Conservation (phyloP, 352 stramenopile genomes). For the Pythium coloratum region DNA sequence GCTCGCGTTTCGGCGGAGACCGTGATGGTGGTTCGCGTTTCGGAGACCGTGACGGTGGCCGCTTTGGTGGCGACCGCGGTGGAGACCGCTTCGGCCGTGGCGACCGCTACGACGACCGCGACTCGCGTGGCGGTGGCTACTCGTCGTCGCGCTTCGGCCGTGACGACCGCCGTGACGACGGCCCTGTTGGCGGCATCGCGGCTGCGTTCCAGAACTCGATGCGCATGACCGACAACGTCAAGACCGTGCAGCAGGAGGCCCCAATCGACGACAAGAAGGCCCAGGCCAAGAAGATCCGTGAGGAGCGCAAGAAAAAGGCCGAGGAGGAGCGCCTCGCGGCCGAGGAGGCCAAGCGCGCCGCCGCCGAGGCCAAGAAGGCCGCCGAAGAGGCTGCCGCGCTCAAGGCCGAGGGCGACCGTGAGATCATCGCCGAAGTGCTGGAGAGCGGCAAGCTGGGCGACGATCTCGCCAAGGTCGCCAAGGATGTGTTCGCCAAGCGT, state of each 20-base stretch:
- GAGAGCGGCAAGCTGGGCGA: slow-evolving; percentile 66
- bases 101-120: slow-evolving; percentile 27
- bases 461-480: slow-evolving; percentile 50
- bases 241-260: not conserved
- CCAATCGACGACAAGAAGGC: slow-evolving; percentile 50
- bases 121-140: slow-evolving; percentile 15
- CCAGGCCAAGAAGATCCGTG: slow-evolving; percentile 55
- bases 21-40: slow-evolving; percentile 13
- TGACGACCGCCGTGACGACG: slow-evolving; percentile 31
- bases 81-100: slow-evolving; percentile 18
- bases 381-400: slow-evolving; percentile 45
- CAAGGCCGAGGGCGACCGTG: slow-evolving; percentile 52
- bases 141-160: slow-evolving; percentile 28
- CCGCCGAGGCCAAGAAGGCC: slow-evolving; percentile 58
- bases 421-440: slow-evolving; percentile 63
- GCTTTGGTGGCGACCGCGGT: slow-evolving; percentile 18
- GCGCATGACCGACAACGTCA: slow-evolving; percentile 37
- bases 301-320: slow-evolving; percentile 83
- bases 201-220: slow-evolving; percentile 39
- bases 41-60: slow-evolving; percentile 23
- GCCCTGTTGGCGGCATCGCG: slow-evolving; percentile 38
- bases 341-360: slow-evolving; percentile 65
- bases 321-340: slow-evolving; percentile 67
- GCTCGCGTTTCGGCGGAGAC: not conserved
- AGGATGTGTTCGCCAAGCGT: slow-evolving; percentile 51